phyloP scores from a whole-genome alignment of 371 early-diverging fungal genomes.

The Mortierella sp. region DNA sequence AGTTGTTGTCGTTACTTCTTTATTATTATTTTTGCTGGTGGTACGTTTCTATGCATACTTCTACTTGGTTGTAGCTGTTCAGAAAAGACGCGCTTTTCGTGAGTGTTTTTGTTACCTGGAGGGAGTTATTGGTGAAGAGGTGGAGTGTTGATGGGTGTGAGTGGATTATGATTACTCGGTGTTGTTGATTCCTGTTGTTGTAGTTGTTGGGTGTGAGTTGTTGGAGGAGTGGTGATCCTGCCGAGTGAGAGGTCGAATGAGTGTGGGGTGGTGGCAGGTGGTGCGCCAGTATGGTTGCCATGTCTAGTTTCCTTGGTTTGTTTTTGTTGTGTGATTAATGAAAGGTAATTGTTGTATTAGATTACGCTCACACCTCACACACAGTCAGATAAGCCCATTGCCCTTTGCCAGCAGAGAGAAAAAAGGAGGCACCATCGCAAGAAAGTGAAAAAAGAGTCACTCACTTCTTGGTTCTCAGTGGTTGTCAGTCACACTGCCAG shows the following conservation, averaged over 20 bases:
- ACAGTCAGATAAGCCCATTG: too few species aligned
- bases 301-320: not conserved
- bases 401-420: not conserved
- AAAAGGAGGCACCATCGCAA: not conserved
- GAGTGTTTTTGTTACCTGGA: conserved; percentile 1
- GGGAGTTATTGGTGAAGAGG: not conserved
- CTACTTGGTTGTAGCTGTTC: not conserved
- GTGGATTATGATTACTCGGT: not conserved
- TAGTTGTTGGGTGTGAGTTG: not conserved
- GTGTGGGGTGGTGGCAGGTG: not conserved
- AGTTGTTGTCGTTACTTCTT: not conserved
- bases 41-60: not conserved
- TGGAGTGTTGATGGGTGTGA: conserved; percentile 1
- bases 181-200: not conserved
- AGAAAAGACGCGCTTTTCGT: not conserved
- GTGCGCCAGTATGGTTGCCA: conserved; percentile 2
- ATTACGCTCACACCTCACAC: too few species aligned
- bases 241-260: not conserved
- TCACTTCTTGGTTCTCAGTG: not conserved
- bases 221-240: not conserved
- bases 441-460: not conserved
- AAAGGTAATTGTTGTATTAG: not conserved
- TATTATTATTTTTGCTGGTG: not conserved
- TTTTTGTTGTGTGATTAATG: not conserved
- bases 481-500: not conserved